A percentile compares a stretch with the other conserved stretches of the same genome.
Evolutionary conservation across 1,284 basidiomycete genomes (phyloP).

Genomic region (Malassezia nana): DNA sequence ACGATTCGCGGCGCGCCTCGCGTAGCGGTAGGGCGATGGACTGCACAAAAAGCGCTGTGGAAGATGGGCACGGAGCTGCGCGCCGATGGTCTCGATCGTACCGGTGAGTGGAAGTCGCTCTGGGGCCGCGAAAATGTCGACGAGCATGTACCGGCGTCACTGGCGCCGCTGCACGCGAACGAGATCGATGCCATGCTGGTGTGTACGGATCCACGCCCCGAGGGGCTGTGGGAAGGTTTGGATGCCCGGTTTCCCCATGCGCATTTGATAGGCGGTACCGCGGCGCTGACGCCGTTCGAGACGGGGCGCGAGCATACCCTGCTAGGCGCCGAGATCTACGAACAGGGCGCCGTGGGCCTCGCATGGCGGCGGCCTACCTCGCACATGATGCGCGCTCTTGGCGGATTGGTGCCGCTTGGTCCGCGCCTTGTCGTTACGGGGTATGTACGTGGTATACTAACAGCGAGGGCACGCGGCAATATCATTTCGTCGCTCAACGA

Average conservation of each 20-base stretch:
- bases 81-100: slow-evolving; percentile 25
- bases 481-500: slow-evolving; percentile 60
- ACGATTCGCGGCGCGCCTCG: slow-evolving; percentile 28
- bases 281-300: slow-evolving; percentile 71
- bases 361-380: slow-evolving; percentile 52
- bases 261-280: slow-evolving; percentile 61
- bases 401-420: slow-evolving; percentile 56
- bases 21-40: slow-evolving; percentile 33
- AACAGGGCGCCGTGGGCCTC: slow-evolving; percentile 63
- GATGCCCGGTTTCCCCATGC: slow-evolving; percentile 52
- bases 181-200: slow-evolving; percentile 56
- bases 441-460: slow-evolving; percentile 46
- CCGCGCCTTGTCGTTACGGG: slow-evolving; percentile 55
- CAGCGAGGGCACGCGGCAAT: slow-evolving; percentile 63
- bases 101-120: slow-evolving; percentile 28
- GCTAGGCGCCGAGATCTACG: slow-evolving; percentile 51
- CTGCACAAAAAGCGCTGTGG: slow-evolving; percentile 30
- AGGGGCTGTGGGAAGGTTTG: slow-evolving; percentile 57
- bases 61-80: slow-evolving; percentile 22
- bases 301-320: slow-evolving; percentile 71
- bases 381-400: slow-evolving; percentile 51
- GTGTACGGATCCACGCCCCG: slow-evolving; percentile 58
- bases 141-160: slow-evolving; percentile 22
- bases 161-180: slow-evolving; percentile 13
- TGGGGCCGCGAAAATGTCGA: slow-evolving; percentile 39